A percentile compares a stretch with the other conserved stretches of the same genome.
phyloP scores from a whole-genome alignment of 179 eudicot genomes.

The Dionaea muscipula region DNA sequence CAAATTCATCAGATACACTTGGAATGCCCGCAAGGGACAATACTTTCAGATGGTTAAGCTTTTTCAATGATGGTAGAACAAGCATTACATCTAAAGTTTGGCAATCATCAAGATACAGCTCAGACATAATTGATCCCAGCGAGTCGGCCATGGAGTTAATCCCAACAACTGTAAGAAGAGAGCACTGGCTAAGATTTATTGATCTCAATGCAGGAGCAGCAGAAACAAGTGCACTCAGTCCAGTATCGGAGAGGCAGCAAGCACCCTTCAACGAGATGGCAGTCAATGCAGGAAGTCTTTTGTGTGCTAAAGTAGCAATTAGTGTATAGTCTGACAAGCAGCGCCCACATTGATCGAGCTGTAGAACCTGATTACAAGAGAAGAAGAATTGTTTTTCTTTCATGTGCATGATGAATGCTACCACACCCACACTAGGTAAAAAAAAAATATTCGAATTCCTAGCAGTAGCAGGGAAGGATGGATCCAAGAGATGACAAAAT shows the following conservation, averaged over 20 bases:
- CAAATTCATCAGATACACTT: conserved; percentile 52
- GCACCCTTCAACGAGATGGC: no score
- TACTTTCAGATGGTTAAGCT: conserved; percentile 44
- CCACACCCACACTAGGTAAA: no score
- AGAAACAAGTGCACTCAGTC: conserved; percentile 41
- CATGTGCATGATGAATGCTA: no score
- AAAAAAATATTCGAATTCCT: no score
- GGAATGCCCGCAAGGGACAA: conserved; percentile 52
- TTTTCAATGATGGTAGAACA: conserved; percentile 53
- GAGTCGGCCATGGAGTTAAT: conserved; percentile 42
- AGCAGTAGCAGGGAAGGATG: no score
- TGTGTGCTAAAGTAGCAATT: conserved; percentile 30
- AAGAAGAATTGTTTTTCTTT: no score
- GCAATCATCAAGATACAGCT: conserved; percentile 69
- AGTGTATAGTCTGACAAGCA: conserved; percentile 65
- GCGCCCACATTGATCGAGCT: conserved; percentile 78
- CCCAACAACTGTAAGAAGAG: conserved; percentile 55
- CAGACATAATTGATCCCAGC: conserved; percentile 46
- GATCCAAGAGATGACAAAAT: no score
- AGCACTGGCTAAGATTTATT: conserved; percentile 69
- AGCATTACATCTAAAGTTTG: conserved; percentile 41
- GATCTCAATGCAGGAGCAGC: conserved; percentile 68
- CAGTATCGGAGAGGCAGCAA: conserved; percentile 79
- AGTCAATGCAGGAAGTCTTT: conserved; percentile 44
- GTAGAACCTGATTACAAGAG: conserved; percentile 39